A percentile compares a stretch with the other conserved stretches of the same genome.
Evolutionary conservation across 108 stramenopile species (phyloP).

Genomic region (Nannochloropsis salina): DNA sequence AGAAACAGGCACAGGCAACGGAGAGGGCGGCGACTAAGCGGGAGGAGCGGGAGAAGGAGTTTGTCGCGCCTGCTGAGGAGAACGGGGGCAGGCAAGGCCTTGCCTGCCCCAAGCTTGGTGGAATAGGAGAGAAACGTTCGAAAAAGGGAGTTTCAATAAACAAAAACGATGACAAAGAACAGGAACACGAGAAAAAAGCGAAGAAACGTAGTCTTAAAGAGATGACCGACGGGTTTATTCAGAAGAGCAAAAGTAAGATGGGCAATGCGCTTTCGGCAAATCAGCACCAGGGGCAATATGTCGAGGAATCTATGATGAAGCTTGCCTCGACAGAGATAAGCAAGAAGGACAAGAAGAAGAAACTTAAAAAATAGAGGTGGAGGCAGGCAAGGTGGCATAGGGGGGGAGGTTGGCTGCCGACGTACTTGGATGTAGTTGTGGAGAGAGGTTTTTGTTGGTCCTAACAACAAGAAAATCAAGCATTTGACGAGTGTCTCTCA

Average conservation of each 20-base stretch:
- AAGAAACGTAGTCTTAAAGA: background rate
- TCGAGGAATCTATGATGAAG: background rate
- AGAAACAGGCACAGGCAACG: slow-evolving; percentile 39
- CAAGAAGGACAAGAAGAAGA: slow-evolving; percentile 1
- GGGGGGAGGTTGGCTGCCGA: background rate
- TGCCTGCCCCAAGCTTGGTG: background rate
- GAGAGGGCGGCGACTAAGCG: slow-evolving; percentile 34
- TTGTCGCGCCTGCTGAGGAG: slow-evolving; percentile 23
- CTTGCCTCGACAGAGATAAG: background rate
- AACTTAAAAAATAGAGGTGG: background rate
- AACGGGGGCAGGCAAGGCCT: background rate
- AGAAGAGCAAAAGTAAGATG: background rate
- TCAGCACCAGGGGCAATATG: background rate
- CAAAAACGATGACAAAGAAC: background rate
- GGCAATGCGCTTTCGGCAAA: background rate
- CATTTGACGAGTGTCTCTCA: too few species aligned
- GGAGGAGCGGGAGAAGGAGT: slow-evolving; percentile 29
- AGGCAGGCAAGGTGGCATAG: background rate
- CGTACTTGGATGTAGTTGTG: too few species aligned
- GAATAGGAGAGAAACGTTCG: background rate
- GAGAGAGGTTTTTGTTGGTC: too few species aligned
- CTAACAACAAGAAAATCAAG: too few species aligned
- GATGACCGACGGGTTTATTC: background rate
- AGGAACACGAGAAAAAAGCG: background rate
- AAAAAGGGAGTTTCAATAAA: background rate